A percentile compares a stretch with the other conserved stretches of the same genome.
These are phyloP conservation scores for Annulohypoxylon stygium DNA, from an alignment of 495 filamentous ascomycete species.

Conservation along the genomic window DNA sequence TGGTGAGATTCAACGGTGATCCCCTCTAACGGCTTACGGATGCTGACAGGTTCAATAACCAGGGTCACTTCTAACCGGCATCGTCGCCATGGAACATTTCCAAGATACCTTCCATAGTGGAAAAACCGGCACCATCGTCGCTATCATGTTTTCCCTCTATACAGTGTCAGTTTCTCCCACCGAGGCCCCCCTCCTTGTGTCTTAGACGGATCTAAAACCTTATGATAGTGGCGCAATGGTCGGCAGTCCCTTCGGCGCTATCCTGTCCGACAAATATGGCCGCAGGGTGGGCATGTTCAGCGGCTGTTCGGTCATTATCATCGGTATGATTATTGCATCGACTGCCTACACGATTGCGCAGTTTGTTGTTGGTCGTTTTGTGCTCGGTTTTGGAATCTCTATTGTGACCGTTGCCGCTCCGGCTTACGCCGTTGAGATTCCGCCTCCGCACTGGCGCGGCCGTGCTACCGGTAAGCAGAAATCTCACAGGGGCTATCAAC, in stretches of 20 bases:
- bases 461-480: conserved; percentile 54
- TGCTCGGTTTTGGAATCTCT: conserved; percentile 65
- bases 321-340: conserved; percentile 61
- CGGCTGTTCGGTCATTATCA: conserved; percentile 65
- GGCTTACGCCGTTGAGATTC: conserved; percentile 61
- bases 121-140: conserved; percentile 53
- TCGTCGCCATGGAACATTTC: conserved; percentile 59
- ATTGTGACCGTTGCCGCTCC: conserved; percentile 65
- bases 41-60: conserved; percentile 19
- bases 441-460: conserved; percentile 65
- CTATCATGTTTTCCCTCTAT: conserved; percentile 63
- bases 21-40: neutral
- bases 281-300: conserved; percentile 61
- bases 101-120: conserved; percentile 55
- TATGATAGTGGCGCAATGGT: conserved; percentile 60
- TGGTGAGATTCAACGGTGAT: conserved; percentile 40
- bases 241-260: conserved; percentile 59
- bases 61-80: conserved; percentile 61
- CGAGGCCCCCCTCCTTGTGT: neutral
- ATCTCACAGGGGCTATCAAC: neutral
- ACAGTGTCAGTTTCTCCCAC: conserved; percentile 55
- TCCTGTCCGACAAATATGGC: conserved; percentile 60
- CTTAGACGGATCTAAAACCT: conserved; percentile 12
- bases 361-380: conserved; percentile 64
- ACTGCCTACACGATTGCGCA: conserved; percentile 55